phyloP scores from a whole-genome alignment of 2,329 filamentous ascomycete genomes.

The Parastagonospora nodorum region DNA sequence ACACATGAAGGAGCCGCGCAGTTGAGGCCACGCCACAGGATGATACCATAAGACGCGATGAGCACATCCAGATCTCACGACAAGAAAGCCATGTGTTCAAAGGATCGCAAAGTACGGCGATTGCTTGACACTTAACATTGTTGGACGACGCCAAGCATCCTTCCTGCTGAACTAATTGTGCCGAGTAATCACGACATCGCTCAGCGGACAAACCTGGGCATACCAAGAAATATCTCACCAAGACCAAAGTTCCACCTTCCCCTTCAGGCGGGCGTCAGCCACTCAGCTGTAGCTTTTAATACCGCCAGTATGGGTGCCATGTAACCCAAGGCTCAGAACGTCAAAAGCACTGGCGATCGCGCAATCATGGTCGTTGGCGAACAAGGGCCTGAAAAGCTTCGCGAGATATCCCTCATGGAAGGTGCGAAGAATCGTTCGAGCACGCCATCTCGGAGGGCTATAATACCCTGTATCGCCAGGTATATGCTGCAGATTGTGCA shows the following conservation, averaged over 20 bases:
- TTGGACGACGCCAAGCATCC: conserved; percentile 10
- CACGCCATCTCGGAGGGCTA: conserved; percentile 19
- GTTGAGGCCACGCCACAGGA: too few species aligned
- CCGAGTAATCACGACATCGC: conserved; percentile 36
- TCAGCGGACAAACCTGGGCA: conserved; percentile 5
- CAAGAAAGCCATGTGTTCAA: too few species aligned
- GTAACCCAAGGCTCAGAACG: conserved; percentile 33
- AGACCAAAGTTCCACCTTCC: conserved; percentile 33
- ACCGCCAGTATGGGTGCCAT: conserved; percentile 15
- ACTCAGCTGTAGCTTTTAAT: conserved; percentile 11
- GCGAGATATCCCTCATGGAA: conserved; percentile 10
- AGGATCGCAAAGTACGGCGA: too few species aligned
- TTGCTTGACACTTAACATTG: background rate
- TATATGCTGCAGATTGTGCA: conserved; percentile 13
- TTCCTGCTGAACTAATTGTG: conserved; percentile 19
- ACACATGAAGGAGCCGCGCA: too few species aligned
- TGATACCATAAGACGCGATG: too few species aligned
- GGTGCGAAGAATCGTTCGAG: conserved; percentile 7
- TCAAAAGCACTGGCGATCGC: conserved; percentile 33
- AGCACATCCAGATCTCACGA: too few species aligned
- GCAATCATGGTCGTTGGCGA: conserved; percentile 16
- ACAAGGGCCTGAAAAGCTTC: conserved; percentile 3
- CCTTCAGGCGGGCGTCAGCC: conserved; percentile 17
- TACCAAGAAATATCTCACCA: conserved; percentile 27
- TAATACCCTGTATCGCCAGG: conserved; percentile 18